Evolutionary conservation across 176 grass and related monocot genomes (phyloP), one percentile per base, ranked within the genome.

Genomic region (Avena sativa): DNA sequence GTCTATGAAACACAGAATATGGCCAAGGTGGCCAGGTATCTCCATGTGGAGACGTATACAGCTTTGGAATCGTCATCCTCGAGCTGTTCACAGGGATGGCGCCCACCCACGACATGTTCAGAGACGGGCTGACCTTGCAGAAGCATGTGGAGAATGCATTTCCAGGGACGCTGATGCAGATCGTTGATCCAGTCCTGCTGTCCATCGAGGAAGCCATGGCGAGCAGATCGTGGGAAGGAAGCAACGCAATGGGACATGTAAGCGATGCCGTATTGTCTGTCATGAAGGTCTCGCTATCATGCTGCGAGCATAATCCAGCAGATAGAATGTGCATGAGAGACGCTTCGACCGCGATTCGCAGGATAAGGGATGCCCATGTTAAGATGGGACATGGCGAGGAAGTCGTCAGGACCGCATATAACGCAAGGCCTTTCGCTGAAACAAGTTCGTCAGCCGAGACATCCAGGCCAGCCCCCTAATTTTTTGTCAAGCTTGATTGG

Each of bases 31-130:
- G n/a, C 4, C 62, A 80, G 8, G 61, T 83, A 11, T 88, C 88
- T 16, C 2, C 53, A 1, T 12, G 67, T 12, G 88, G 88, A 60
- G 91, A 90, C 82, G 77, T 83, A 4, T 93, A 85, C 79, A 93
- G 91, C 82, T 93, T 85, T 57, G 81, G 91, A 68, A 82, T 90
- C 9, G 25, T 90, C 15, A 69, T 93, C 7, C 70, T 90, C 7
- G 91, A 93, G 48, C 85, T 90, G 85, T 82, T 93, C 14, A 93
- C 77, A 1, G 88, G 88, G 57, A 93, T 79, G 76, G 46, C 68
- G 4, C 91, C 88, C 3, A 85, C 85, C 1, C 68, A 90, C 73
- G 77, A 14, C 30, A 79, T 43, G 56, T 93, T 90, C 28, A 53
- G 25, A 15, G 81, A 79, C 25, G 85, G 81, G 16, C 15, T 93